These are phyloP conservation scores for Sisymbrium irio DNA, from an alignment of 345 rosid genomes.

Conservation along the genomic window DNA sequence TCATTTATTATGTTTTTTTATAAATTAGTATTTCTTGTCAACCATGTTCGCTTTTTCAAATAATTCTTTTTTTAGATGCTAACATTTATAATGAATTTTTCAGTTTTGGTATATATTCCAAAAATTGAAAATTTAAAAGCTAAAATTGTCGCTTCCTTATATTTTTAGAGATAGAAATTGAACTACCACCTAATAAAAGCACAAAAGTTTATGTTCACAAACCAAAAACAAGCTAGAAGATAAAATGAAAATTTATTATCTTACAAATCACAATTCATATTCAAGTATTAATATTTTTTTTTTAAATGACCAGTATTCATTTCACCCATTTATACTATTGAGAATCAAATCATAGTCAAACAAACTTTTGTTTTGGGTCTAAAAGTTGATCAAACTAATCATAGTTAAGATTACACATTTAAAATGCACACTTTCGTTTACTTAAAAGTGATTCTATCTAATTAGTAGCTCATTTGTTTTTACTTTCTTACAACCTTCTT, in stretches of 20 bases:
- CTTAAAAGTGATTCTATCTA: background rate
- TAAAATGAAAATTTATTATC: background rate
- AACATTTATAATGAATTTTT: background rate
- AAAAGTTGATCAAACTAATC: background rate
- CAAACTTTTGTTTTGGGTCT: background rate
- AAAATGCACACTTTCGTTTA: too few relatives aligned
- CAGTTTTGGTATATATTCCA: background rate
- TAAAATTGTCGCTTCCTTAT: background rate
- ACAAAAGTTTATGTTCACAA: background rate
- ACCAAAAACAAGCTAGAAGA: background rate
- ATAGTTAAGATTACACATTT: too few relatives aligned
- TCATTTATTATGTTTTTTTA: background rate
- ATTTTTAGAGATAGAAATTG: background rate
- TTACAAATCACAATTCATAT: background rate
- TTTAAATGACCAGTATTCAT: too few relatives aligned
- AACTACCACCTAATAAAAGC: background rate
- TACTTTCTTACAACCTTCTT: background rate
- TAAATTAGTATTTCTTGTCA: background rate
- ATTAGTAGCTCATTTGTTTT: background rate
- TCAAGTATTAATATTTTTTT: too few relatives aligned
- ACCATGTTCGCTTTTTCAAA: background rate
- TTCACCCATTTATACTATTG: background rate
- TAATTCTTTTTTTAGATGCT: background rate
- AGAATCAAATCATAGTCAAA: background rate
- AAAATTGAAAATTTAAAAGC: background rate